These are phyloP conservation scores for Mycena rebaudengoi DNA, from an alignment of 768 basidiomycete species.

Conservation along the genomic window DNA sequence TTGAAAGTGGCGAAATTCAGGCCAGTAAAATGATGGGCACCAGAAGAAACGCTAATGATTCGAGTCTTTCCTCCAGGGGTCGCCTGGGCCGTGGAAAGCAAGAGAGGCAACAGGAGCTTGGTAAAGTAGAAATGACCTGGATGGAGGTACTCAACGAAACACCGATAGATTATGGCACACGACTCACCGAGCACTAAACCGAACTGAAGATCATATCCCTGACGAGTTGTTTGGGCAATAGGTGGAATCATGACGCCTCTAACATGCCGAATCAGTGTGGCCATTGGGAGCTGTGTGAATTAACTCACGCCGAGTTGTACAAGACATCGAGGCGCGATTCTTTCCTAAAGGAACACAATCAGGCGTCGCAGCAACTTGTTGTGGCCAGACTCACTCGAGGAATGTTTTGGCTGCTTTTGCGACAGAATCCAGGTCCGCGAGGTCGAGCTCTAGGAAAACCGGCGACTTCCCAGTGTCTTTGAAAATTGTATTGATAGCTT, in stretches of 20 bases:
- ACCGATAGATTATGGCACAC: background rate
- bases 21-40: background rate
- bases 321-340: background rate
- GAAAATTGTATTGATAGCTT: background rate
- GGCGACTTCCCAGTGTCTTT: background rate
- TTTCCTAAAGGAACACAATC: background rate
- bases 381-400: background rate
- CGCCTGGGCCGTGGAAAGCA: background rate
- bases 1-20: background rate
- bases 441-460: background rate
- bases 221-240: background rate
- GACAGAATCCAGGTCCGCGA: background rate
- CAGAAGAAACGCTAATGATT: background rate
- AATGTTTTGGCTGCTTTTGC: background rate
- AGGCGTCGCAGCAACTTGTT: background rate
- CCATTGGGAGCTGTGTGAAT: background rate
- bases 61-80: background rate
- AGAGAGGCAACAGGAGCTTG: background rate
- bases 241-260: background rate
- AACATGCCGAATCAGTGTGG: background rate
- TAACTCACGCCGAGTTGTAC: background rate
- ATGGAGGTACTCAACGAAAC: background rate
- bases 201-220: background rate
- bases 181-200: background rate
- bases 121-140: constrained; percentile 4